Percentiles rank a stretch among this genome's conserved stretches.
These are phyloP conservation scores for Nicotiana paniculata DNA, from an alignment of 257 asterid genomes.

Conservation along the genomic window DNA sequence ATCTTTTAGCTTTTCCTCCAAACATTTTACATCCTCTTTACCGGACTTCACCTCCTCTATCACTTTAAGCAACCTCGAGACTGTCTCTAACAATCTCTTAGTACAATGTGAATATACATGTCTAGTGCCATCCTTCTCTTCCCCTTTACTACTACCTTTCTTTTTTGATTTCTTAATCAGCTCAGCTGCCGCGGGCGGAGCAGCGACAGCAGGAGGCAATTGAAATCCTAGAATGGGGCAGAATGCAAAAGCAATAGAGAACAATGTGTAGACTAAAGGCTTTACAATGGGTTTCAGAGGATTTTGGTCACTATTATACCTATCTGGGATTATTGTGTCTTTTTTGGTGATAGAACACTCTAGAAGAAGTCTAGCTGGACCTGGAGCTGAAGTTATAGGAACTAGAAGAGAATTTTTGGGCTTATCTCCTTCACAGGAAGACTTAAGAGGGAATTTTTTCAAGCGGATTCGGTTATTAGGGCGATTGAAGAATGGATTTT, in stretches of 20 bases:
- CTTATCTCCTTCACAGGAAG: background rate
- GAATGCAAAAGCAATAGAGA: conserved; percentile 39
- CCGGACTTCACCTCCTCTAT: conserved; percentile 53
- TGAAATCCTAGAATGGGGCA: conserved; percentile 46
- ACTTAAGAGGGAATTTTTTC: background rate
- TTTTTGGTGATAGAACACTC: background rate
- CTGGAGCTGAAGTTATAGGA: background rate
- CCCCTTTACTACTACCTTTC: conserved; percentile 13
- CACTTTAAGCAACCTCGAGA: conserved; percentile 35
- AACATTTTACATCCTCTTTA: conserved; percentile 19
- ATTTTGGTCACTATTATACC: conserved; percentile 20
- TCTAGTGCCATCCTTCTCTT: conserved; percentile 19
- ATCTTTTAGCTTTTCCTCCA: conserved; percentile 48
- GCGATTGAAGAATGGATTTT: conserved; percentile 4
- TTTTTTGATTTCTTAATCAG: background rate
- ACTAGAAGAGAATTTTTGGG: background rate
- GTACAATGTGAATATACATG: conserved; percentile 64
- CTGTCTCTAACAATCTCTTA: conserved; percentile 45
- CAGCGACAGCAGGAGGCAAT: conserved; percentile 35
- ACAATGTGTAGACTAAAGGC: conserved; percentile 27
- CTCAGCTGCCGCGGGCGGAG: conserved; percentile 15
- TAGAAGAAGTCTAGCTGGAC: background rate
- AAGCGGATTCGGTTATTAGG: background rate
- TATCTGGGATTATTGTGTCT: conserved; percentile 5
- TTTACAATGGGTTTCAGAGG: conserved; percentile 49